Base-by-base conservation (phyloP, 148 eudicot species). In the Drosera capensis region DNA sequence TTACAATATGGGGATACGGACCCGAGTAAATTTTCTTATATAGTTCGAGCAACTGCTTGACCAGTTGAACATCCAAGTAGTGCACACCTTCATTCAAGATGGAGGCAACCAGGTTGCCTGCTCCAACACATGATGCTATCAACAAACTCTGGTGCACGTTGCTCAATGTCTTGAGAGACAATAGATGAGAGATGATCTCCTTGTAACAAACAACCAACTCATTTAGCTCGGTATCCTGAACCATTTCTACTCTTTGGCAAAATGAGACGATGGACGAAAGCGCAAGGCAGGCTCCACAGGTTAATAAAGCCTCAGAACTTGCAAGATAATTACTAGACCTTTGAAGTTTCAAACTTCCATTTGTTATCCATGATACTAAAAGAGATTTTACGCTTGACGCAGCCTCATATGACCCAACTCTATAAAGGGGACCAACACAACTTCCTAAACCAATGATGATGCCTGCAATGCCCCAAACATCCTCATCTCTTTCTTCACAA, bases 401-500 rank as follows among this genome's bases (percentile, higher is more conserved):
- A 31, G 71, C 70, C 49, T 92, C 94, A 51, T 71, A 58, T 37
- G 78, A 70, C 6, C 94, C 99, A 11, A 75, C 75, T 65, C 80
- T 62, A 49, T 76, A 85, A 47, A 92, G 54, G 52, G 93, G 94
- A 43, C 70, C 68, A 43, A 74, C 60, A 59, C 74, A 64, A 68
- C 59, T 56, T 49, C 86, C 95, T 56, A 92, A 72, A 55, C 99
- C 99, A 24, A 81, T 51, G 51, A 92, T 55, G 54, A 82, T 82
- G 54, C 97, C 97, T 49, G 95, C 71, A 59, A 75, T 66, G 59
- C 93, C 99, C 95, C 99, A 92, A 46, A 67, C 40, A 68, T 92
- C 99, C 57, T 71, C 82, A 56, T 68, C 88, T 57, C 55, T 43
- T 52, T 66, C 61, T 60, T 74, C 68, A 59, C 15, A 43, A 42